Conservation (phyloP, 441 rosid species). For the Pelargonium australe region DNA sequence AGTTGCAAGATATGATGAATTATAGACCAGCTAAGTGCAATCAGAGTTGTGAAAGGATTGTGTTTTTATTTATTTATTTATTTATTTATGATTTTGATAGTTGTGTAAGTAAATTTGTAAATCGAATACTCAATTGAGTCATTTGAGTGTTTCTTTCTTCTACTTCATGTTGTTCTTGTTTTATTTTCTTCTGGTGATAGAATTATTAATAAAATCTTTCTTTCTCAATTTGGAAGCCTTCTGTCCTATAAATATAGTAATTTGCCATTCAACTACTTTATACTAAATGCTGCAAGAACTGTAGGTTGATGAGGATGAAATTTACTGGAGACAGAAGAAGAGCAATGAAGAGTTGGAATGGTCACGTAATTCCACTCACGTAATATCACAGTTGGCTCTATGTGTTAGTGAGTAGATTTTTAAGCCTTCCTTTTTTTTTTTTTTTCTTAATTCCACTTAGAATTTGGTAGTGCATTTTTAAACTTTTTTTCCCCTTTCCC, state of each 20-base stretch:
- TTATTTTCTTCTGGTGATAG: not conserved
- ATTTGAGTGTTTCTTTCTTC: not conserved
- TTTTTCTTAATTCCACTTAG: too few species aligned
- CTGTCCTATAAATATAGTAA: not conserved
- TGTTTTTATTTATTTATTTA: not conserved
- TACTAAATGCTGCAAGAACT: conserved; percentile 15
- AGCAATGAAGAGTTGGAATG: conserved; percentile 65
- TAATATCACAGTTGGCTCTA: conserved; percentile 54
- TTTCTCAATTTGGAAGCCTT: conserved; percentile 8
- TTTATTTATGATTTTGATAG: not conserved
- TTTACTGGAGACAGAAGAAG: conserved; percentile 70
- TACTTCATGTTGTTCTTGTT: not conserved
- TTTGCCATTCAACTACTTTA: conserved; percentile 7
- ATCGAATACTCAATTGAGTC: not conserved
- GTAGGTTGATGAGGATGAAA: conserved; percentile 86
- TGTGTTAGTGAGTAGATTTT: conserved; percentile 57
- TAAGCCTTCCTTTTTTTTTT: not conserved
- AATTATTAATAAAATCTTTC: not conserved
- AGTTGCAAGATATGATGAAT: not conserved
- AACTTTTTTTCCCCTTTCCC: too few species aligned
- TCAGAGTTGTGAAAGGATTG: not conserved
- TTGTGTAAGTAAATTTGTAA: not conserved
- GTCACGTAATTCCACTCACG: conserved; percentile 54
- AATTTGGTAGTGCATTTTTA: too few species aligned
- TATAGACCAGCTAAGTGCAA: not conserved